Base-by-base conservation (phyloP, 2,329 filamentous ascomycete genomes). In the Colletotrichum endophyticum region DNA sequence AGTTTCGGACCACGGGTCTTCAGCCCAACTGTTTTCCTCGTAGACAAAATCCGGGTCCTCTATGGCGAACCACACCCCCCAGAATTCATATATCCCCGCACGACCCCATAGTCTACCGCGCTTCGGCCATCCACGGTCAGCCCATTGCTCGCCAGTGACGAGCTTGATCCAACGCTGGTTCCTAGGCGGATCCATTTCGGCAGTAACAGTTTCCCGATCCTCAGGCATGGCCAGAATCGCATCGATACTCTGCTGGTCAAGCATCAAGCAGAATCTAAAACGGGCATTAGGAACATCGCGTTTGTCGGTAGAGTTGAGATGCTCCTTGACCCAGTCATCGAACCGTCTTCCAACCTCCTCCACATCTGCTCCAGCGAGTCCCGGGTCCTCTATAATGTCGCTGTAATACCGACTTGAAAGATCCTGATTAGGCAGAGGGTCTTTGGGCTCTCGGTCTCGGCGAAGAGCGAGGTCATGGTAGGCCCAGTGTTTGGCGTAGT, bases 191-290 rank as follows among this genome's bases (percentile, higher is more conserved):
- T 78, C 53, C 5, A 28, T 25, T 6, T 28, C 6, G 2, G 66
- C 68, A 22, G 59, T 61, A 36, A 62, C 28, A 36, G 49, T 44
- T 27, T 44, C 32, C 15, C 75, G 79, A 13, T 80, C 75, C 39
- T 78, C 75, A 3, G 79, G 78, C 49, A 80, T 72, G 12, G 77
- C 78, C 34, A 80, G 70, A 59, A 80, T 79, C 25, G 73, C 75
- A 53, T 80, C 75, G 25, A 80, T 72, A 63, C 79, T 79, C 68
- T 80, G 78, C 69, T 78, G 67, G 62, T 80, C 78, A 4, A 80
- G 70, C 71, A 80, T 73, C 64, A 80, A 34, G 64, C 79, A 80
- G 57, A 78, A 76, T 25, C 28, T n/a, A 63, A 79, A 79, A 12
- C 78, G 74, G 30, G 49, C 66, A 22, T 79, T 80, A 2, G 70